A percentile compares a stretch with the other conserved stretches of the same genome.
Conservation (phyloP, 495 filamentous ascomycete genomes). For the Apodospora peruviana region DNA sequence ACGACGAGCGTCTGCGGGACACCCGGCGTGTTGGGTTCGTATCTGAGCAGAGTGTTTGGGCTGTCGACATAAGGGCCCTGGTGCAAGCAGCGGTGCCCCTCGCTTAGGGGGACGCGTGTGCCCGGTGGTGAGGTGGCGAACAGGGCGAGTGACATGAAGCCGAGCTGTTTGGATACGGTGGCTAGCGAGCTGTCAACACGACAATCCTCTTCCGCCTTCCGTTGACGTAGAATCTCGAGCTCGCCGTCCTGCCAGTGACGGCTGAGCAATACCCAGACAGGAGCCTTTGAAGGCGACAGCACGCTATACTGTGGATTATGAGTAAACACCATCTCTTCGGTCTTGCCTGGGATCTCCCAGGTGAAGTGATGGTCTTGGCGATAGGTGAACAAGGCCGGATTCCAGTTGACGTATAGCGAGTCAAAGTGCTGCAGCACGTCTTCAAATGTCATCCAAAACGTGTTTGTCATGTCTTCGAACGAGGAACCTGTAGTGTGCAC, state of each 20-base stretch:
- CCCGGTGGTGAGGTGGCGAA: slow-evolving; percentile 59
- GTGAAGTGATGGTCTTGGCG: slow-evolving; percentile 85
- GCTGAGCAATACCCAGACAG: slow-evolving; percentile 77
- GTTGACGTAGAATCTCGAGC: slow-evolving; percentile 33
- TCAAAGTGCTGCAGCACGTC: slow-evolving; percentile 86
- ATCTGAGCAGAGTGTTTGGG: slow-evolving; percentile 79
- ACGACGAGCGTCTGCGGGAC: slow-evolving; percentile 71
- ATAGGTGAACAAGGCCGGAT: slow-evolving; percentile 72
- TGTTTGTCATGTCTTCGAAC: slow-evolving; percentile 48
- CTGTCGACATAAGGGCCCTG: slow-evolving; percentile 86
- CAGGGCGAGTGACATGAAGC: slow-evolving; percentile 82
- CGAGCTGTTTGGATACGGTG: slow-evolving; percentile 43
- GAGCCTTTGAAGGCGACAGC: slow-evolving; percentile 47
- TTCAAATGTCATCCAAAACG: slow-evolving; percentile 88
- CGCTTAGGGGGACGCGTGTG: slow-evolving; percentile 65
- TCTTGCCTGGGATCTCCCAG: slow-evolving; percentile 68
- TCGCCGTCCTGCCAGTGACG: slow-evolving; percentile 66
- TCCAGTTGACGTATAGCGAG: slow-evolving; percentile 96
- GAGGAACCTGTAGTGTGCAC: slow-evolving; percentile 14
- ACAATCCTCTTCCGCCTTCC: slow-evolving; percentile 19
- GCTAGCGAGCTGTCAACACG: slow-evolving; percentile 20
- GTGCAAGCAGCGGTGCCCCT: slow-evolving; percentile 51
- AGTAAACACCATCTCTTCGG: slow-evolving; percentile 58
- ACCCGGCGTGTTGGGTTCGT: slow-evolving; percentile 51
- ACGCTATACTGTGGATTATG: slow-evolving; percentile 82